A percentile compares a stretch with the other conserved stretches of the same genome.
Conservation (phyloP, 306 rosid species). For the Prunus padus region DNA sequence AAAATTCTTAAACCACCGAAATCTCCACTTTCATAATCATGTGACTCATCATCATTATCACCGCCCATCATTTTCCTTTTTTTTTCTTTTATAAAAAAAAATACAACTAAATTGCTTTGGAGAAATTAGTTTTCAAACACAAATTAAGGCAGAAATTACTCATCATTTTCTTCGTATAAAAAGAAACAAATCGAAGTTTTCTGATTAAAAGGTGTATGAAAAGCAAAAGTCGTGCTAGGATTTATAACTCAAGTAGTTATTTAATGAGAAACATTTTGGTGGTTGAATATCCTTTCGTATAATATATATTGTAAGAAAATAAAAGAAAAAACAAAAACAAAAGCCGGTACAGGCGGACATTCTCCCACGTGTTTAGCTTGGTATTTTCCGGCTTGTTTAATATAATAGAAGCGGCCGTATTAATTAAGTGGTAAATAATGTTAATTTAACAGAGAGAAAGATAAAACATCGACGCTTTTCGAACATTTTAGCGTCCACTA, state of each 20-base stretch:
- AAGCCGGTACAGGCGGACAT: slow-evolving; percentile 56
- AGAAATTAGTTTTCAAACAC: no score
- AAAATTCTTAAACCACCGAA: not conserved
- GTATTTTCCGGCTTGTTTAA: not conserved
- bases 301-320: no score
- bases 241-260: no score
- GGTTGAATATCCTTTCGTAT: no score
- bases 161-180: no score
- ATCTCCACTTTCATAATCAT: slow-evolving; percentile 4
- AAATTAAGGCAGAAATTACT: no score
- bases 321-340: slow-evolving; percentile 16
- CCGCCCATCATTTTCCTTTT: slow-evolving; percentile 4
- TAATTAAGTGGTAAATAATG: not conserved
- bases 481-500: slow-evolving; percentile 14
- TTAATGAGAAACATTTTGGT: no score
- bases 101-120: no score
- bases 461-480: slow-evolving; percentile 5
- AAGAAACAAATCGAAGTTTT: no score
- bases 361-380: slow-evolving; percentile 31
- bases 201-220: not conserved
- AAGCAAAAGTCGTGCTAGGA: slow-evolving; percentile 32
- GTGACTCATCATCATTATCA: slow-evolving; percentile 28
- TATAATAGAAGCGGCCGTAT: slow-evolving; percentile 16
- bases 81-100: no score
- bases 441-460: not conserved